Evolutionary conservation across 768 basidiomycete species (phyloP).

Genomic region (Asterophora lycoperdoides): DNA sequence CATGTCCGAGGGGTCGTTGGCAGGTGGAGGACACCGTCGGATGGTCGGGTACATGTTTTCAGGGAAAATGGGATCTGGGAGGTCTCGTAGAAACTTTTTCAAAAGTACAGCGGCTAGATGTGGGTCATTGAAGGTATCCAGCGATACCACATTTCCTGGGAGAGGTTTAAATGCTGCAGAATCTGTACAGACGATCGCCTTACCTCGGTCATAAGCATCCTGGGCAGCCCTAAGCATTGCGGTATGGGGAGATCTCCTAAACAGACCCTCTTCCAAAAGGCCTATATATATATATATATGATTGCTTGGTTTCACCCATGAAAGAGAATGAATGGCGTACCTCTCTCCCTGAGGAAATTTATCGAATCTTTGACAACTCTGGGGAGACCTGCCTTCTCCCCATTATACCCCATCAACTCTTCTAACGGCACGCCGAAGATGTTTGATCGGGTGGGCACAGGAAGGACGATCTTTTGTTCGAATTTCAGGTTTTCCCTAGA

Average conservation of each 20-base stretch:
- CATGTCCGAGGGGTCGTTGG: slow-evolving; percentile 51
- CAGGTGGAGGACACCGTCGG: slow-evolving; percentile 59
- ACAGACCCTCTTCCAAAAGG: slow-evolving; percentile 73
- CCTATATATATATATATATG: slow-evolving; percentile 28
- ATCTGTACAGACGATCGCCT: background rate
- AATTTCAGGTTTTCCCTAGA: slow-evolving; percentile 74
- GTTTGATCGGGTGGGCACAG: slow-evolving; percentile 53
- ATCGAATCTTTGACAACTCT: slow-evolving; percentile 74
- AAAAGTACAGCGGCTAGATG: slow-evolving; percentile 80
- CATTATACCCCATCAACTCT: slow-evolving; percentile 78
- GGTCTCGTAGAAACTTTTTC: slow-evolving; percentile 80
- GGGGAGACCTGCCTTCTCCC: slow-evolving; percentile 81
- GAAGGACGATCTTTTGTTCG: slow-evolving; percentile 66
- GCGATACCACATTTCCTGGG: slow-evolving; percentile 73
- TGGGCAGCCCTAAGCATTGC: slow-evolving; percentile 67
- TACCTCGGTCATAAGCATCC: slow-evolving; percentile 82
- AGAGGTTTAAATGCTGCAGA: background rate
- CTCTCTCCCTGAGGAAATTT: slow-evolving; percentile 63
- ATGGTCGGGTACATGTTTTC: slow-evolving; percentile 64
- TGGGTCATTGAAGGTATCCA: slow-evolving; percentile 72
- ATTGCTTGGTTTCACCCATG: background rate
- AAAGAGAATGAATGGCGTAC: slow-evolving; percentile 18
- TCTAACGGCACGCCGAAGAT: slow-evolving; percentile 80
- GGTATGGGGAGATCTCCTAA: slow-evolving; percentile 77
- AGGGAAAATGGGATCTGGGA: slow-evolving; percentile 76